Percentiles rank a stretch among this genome's conserved stretches.
Conservation (phyloP, 73 alveolate species). For the Uronychia binucleata region DNA sequence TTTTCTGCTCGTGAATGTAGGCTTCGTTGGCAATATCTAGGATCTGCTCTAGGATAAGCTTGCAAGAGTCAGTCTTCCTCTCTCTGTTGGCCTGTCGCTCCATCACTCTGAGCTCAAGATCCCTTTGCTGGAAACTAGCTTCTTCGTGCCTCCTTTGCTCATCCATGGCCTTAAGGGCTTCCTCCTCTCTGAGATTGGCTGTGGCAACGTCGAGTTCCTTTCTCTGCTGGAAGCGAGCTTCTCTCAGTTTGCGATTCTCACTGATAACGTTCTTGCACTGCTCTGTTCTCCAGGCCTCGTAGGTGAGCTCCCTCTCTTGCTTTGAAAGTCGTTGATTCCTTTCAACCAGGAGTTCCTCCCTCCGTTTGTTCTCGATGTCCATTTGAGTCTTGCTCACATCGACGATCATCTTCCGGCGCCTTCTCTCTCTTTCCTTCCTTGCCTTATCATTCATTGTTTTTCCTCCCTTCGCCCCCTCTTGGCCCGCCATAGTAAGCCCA, state of each 20-base stretch:
- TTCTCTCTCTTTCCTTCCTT: slow-evolving; percentile 90
- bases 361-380: slow-evolving; percentile 90
- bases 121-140: slow-evolving; percentile 71
- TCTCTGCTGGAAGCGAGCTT: slow-evolving; percentile 88
- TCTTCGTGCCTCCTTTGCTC: slow-evolving; percentile 80
- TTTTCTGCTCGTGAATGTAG: slow-evolving; percentile 85
- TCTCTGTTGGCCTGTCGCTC: slow-evolving; percentile 79
- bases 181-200: slow-evolving; percentile 89
- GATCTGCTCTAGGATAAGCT: slow-evolving; percentile 73
- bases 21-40: slow-evolving; percentile 95
- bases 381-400: slow-evolving; percentile 81
- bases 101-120: slow-evolving; percentile 72
- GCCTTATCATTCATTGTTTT: slow-evolving; percentile 82
- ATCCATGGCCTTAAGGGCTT: slow-evolving; percentile 76
- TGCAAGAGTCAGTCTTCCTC: slow-evolving; percentile 73
- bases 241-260: slow-evolving; percentile 91
- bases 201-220: slow-evolving; percentile 91
- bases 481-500: slow-evolving; percentile 52
- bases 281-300: slow-evolving; percentile 93
- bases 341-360: slow-evolving; percentile 86
- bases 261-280: slow-evolving; percentile 90
- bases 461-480: slow-evolving; percentile 66
- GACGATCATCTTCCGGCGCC: slow-evolving; percentile 95
- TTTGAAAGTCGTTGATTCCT: slow-evolving; percentile 83
- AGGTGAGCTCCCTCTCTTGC: slow-evolving; percentile 92